These are phyloP conservation scores for Dendrobium nobile DNA, from an alignment of 106 monocot genomes.

Conservation along the genomic window DNA sequence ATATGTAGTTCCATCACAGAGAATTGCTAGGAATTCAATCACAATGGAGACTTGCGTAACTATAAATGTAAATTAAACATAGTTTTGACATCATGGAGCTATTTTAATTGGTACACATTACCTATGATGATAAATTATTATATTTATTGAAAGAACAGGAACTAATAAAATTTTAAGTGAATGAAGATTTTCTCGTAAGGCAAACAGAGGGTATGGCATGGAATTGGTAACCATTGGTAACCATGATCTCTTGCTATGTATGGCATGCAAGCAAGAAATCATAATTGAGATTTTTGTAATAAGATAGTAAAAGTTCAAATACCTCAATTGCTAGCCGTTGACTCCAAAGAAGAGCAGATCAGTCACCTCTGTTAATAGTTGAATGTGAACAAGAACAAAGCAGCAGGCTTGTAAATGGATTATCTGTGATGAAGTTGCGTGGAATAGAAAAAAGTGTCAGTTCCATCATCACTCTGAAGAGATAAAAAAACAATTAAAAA, in stretches of 20 bases:
- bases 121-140: neutral
- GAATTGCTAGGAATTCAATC: neutral
- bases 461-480: conserved; percentile 56
- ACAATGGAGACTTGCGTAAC: neutral
- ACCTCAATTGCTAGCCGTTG: conserved; percentile 85
- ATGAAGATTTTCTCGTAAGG: neutral
- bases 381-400: conserved; percentile 53
- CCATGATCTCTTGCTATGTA: no score
- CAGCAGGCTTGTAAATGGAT: conserved; percentile 93
- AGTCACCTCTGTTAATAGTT: conserved; percentile 17
- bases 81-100: neutral
- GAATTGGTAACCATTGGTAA: neutral
- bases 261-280: neutral
- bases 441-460: conserved; percentile 69
- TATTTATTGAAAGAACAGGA: neutral
- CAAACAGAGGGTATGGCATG: neutral
- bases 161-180: neutral
- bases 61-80: neutral
- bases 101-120: neutral
- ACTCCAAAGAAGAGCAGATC: conserved; percentile 55
- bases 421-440: conserved; percentile 58
- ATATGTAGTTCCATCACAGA: no score
- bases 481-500: conserved; percentile 6
- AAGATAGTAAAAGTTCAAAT: conserved; percentile 11
- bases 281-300: neutral